These are phyloP conservation scores for Fusarium lyarnte DNA, from an alignment of 2,329 filamentous ascomycete genomes.

Conservation along the genomic window DNA sequence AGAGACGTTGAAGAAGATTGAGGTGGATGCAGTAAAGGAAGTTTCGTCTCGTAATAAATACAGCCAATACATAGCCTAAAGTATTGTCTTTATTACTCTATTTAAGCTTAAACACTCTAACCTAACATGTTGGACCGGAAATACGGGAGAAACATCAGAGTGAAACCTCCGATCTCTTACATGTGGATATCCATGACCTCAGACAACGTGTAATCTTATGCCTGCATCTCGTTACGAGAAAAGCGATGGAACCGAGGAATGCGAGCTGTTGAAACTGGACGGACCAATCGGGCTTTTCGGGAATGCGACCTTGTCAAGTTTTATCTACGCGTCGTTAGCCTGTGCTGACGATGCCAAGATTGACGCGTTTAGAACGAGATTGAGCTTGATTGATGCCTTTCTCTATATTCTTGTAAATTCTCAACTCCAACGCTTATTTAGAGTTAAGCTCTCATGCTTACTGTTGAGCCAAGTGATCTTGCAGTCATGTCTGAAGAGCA, in stretches of 20 bases:
- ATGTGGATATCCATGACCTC: neutral
- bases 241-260: neutral
- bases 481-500: neutral
- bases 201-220: neutral
- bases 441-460: rapidly evolving
- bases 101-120: neutral
- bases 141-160: neutral
- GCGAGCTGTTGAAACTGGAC: neutral
- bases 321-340: neutral
- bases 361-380: neutral
- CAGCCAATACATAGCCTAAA: neutral
- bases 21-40: neutral
- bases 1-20: neutral
- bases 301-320: neutral
- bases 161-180: neutral
- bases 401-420: rapidly evolving
- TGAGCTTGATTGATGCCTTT: neutral
- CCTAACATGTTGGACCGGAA: neutral
- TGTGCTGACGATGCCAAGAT: neutral
- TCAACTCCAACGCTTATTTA: neutral
- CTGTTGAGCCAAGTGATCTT: rapidly evolving
- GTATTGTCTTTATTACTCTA: neutral
- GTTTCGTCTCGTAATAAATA: too few species aligned
- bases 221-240: neutral
- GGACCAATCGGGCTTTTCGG: neutral